A percentile compares a stretch with the other conserved stretches of the same genome.
Conservation (phyloP, 2,329 filamentous ascomycete genomes). For the Ophiostoma sp. region DNA sequence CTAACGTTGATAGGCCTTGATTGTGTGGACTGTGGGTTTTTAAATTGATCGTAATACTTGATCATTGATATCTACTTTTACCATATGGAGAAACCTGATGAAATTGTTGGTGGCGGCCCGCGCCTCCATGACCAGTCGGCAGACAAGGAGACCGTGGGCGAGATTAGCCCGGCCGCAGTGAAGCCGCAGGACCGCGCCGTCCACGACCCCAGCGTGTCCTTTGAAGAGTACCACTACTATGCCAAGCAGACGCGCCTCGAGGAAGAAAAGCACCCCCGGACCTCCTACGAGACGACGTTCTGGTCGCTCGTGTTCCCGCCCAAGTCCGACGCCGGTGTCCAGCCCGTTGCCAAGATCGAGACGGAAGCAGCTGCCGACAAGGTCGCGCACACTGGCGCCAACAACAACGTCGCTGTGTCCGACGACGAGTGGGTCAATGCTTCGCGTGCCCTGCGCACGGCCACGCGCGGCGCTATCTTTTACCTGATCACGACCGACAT, state of each 20-base stretch:
- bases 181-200: conserved; percentile 24
- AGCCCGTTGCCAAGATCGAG: conserved; percentile 15
- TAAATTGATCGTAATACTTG: not conserved
- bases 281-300: conserved; percentile 25
- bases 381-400: conserved; percentile 19
- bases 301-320: conserved; percentile 27
- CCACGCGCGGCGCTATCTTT: conserved; percentile 43
- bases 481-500: conserved; percentile 47
- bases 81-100: not conserved
- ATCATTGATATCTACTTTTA: no score
- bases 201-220: conserved; percentile 32
- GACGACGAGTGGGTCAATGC: conserved; percentile 45
- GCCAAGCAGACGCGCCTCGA: conserved; percentile 33
- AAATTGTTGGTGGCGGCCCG: not conserved
- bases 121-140: not conserved
- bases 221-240: conserved; percentile 37
- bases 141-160: not conserved
- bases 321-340: conserved; percentile 26
- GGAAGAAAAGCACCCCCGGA: conserved; percentile 29
- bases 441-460: conserved; percentile 42
- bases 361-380: conserved; percentile 13
- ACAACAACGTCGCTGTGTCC: conserved; percentile 27
- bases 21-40: not conserved
- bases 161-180: conserved; percentile 5
- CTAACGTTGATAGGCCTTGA: not conserved